Percentiles rank a stretch among this genome's conserved stretches.
Evolutionary conservation across 495 filamentous ascomycete species (phyloP).

Genomic region (Aspergillus sparsus): DNA sequence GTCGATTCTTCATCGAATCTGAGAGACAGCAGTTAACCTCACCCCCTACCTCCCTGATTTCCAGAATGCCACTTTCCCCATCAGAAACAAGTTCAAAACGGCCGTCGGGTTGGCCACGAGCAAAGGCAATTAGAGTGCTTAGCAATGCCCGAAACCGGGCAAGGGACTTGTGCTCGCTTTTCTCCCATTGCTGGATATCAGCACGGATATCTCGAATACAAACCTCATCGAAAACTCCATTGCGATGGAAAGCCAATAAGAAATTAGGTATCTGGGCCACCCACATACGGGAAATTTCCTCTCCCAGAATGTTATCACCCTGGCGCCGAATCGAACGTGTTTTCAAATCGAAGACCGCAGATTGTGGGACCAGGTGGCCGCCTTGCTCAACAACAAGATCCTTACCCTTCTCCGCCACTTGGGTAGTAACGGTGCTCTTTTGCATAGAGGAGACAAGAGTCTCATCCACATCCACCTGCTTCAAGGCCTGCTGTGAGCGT

Average conservation of each 20-base stretch:
- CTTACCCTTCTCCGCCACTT: not conserved
- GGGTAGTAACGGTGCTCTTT: not conserved
- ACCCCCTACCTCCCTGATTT: slow-evolving; percentile 44
- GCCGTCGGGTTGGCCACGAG: slow-evolving; percentile 29
- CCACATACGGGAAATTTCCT: slow-evolving; percentile 60
- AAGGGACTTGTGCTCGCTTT: slow-evolving; percentile 39
- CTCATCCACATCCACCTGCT: not conserved
- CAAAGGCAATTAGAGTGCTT: slow-evolving; percentile 46
- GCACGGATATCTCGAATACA: slow-evolving; percentile 43
- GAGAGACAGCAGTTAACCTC: slow-evolving; percentile 23
- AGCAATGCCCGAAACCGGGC: slow-evolving; percentile 43
- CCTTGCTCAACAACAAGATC: slow-evolving; percentile 10
- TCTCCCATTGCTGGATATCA: slow-evolving; percentile 57
- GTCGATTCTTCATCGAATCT: not conserved
- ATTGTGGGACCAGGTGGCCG: slow-evolving; percentile 36
- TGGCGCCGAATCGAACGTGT: slow-evolving; percentile 51
- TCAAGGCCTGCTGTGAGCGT: not conserved
- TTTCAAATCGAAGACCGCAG: slow-evolving; percentile 65
- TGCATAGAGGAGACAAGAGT: slow-evolving; percentile 16
- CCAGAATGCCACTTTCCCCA: slow-evolving; percentile 34
- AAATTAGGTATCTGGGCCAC: slow-evolving; percentile 62
- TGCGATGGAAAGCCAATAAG: slow-evolving; percentile 58
- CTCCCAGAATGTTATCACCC: slow-evolving; percentile 39
- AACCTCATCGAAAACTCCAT: slow-evolving; percentile 57
- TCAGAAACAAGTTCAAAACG: slow-evolving; percentile 47